A percentile compares a stretch with the other conserved stretches of the same genome.
These are phyloP conservation scores for Moricandia arvensis DNA, from an alignment of 345 rosid genomes.

Conservation along the genomic window DNA sequence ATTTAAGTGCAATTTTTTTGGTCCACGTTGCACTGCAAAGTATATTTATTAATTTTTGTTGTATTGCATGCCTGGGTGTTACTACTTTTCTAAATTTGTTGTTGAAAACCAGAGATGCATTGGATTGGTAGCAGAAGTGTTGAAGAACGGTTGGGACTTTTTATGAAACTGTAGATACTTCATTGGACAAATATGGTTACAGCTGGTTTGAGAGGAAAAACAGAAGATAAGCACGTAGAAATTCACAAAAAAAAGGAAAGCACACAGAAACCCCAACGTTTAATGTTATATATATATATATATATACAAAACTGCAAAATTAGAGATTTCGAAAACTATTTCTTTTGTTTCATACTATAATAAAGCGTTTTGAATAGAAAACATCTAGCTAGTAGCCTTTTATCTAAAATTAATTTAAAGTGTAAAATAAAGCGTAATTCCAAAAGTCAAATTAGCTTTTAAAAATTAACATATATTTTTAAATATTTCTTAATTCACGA, in stretches of 20 bases:
- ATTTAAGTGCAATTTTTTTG: neutral
- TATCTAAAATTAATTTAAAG: neutral
- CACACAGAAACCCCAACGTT: neutral
- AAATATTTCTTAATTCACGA: neutral
- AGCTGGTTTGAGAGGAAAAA: conserved; percentile 25
- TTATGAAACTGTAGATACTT: conserved; percentile 24
- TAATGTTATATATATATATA: neutral
- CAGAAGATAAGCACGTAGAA: neutral
- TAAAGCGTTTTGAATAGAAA: neutral
- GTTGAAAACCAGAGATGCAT: conserved; percentile 8
- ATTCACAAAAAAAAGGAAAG: conserved; percentile 1
- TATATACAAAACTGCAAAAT: neutral
- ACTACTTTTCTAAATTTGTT: conserved; percentile 1
- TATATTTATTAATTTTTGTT: neutral
- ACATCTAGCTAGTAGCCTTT: neutral
- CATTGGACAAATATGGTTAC: conserved; percentile 33
- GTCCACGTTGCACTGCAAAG: neutral
- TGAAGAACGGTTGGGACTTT: conserved; percentile 27
- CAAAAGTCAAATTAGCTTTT: neutral
- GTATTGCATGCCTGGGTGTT: neutral
- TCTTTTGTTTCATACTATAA: neutral
- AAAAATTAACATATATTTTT: too few relatives aligned
- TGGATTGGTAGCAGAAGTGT: conserved; percentile 16
- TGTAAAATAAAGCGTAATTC: neutral
- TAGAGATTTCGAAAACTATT: neutral